A percentile compares a stretch with the other conserved stretches of the same genome.
Conservation (phyloP, 2,329 filamentous ascomycete species). For the Sordariomycetes sp. region DNA sequence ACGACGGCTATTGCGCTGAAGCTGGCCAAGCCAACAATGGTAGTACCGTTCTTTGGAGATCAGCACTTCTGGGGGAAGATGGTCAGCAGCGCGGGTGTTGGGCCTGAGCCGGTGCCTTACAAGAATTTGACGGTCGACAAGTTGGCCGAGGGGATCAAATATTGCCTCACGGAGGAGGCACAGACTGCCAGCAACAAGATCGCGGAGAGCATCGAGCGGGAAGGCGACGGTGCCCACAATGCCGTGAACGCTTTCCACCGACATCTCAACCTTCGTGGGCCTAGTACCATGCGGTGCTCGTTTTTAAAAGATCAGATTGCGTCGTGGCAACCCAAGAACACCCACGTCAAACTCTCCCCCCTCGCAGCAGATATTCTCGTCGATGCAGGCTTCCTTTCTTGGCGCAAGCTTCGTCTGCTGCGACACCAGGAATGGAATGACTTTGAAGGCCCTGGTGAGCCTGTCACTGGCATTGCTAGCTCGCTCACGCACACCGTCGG, state of each 20-base stretch:
- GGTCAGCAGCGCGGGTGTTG: slow-evolving; percentile 54
- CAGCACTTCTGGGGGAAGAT: slow-evolving; percentile 72
- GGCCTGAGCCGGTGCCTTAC: slow-evolving; percentile 59
- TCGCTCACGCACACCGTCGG: slow-evolving; percentile 51
- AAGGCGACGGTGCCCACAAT: slow-evolving; percentile 62
- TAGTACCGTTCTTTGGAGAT: slow-evolving; percentile 73
- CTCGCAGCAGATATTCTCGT: slow-evolving; percentile 59
- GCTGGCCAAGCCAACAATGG: slow-evolving; percentile 62
- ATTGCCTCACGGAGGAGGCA: slow-evolving; percentile 54
- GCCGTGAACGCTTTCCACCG: slow-evolving; percentile 59
- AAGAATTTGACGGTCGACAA: slow-evolving; percentile 55
- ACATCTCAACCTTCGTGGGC: slow-evolving; percentile 42
- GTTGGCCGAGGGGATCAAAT: slow-evolving; percentile 61
- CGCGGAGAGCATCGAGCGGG: slow-evolving; percentile 48
- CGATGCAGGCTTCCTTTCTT: slow-evolving; percentile 49
- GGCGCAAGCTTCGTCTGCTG: slow-evolving; percentile 53
- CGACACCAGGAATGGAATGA: slow-evolving; percentile 68
- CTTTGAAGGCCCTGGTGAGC: slow-evolving; percentile 67
- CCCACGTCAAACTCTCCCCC: slow-evolving; percentile 49
- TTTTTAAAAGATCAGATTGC: slow-evolving; percentile 55
- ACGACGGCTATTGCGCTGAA: slow-evolving; percentile 68
- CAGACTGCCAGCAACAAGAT: slow-evolving; percentile 47
- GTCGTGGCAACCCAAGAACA: slow-evolving; percentile 56
- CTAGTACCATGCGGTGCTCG: slow-evolving; percentile 54
- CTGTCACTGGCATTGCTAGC: slow-evolving; percentile 56